phyloP scores from a whole-genome alignment of 768 basidiomycete species.

The Gyrodon lividus region DNA sequence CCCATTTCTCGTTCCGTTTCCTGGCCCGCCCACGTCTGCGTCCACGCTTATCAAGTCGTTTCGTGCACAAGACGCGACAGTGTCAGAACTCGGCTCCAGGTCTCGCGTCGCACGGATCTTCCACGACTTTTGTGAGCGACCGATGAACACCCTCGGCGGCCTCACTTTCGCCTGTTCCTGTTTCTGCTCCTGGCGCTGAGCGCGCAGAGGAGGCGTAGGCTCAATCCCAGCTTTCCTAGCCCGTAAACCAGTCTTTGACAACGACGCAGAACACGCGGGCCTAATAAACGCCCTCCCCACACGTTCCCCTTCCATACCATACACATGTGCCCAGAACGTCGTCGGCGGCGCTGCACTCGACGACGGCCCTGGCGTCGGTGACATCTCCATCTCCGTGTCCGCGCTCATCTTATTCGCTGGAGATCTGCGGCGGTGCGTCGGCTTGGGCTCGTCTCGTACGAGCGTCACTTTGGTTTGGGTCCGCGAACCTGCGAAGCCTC shows the following conservation, averaged over 20 bases:
- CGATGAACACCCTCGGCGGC: constrained; percentile 26
- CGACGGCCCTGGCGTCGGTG: constrained; percentile 4
- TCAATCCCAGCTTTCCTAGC: no score
- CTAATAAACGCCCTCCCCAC: constrained; percentile 28
- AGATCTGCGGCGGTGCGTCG: neutral
- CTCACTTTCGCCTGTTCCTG: neutral
- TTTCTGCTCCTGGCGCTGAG: neutral
- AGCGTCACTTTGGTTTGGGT: constrained; percentile 24
- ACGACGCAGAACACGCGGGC: constrained; percentile 5
- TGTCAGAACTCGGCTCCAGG: constrained; percentile 15
- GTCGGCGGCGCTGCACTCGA: neutral
- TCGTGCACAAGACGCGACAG: neutral
- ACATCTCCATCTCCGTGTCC: neutral
- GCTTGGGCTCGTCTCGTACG: constrained; percentile 16
- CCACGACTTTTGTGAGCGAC: constrained; percentile 24
- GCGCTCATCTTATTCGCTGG: neutral
- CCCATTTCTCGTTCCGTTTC: neutral
- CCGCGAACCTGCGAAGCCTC: constrained; percentile 21
- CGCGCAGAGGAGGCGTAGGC: neutral
- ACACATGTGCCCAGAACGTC: constrained; percentile 36
- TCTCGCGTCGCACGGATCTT: constrained; percentile 20
- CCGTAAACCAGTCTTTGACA: neutral
- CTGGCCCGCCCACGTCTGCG: neutral
- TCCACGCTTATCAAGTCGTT: no score
- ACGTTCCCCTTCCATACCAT: constrained; percentile 28